These are phyloP conservation scores for Nothomitra cinnamomea DNA, from an alignment of 2,329 filamentous ascomycete genomes.

Conservation along the genomic window DNA sequence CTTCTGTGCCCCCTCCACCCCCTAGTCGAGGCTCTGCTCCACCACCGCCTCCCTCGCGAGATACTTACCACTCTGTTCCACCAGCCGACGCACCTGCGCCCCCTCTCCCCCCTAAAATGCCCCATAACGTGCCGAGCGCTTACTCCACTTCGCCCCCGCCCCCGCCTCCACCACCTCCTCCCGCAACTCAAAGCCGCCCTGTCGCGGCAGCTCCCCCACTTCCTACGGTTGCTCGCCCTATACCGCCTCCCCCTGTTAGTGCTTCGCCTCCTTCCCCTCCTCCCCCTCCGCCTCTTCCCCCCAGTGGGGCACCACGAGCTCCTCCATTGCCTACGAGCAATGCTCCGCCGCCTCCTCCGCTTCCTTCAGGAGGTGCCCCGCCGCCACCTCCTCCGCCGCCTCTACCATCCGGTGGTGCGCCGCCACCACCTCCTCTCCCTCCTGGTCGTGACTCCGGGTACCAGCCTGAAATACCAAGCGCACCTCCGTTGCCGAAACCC, in stretches of 20 bases:
- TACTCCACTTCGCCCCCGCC: conserved; percentile 34
- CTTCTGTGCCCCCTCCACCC: conserved; percentile 44
- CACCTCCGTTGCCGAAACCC: conserved; percentile 26
- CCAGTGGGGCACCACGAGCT: background rate
- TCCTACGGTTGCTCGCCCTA: conserved; percentile 22
- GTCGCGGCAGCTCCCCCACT: conserved; percentile 10
- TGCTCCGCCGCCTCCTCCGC: conserved; percentile 19
- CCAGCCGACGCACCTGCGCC: conserved; percentile 8
- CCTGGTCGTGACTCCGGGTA: conserved; percentile 17
- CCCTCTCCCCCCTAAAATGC: conserved; percentile 10
- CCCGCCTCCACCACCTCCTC: conserved; percentile 18
- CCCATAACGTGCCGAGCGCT: conserved; percentile 18
- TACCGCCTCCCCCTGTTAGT: conserved; percentile 18
- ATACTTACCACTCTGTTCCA: conserved; percentile 18
- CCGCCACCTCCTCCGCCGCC: conserved; percentile 21
- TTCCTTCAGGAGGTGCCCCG: conserved; percentile 17
- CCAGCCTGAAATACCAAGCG: conserved; percentile 23
- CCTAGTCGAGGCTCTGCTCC: conserved; percentile 28
- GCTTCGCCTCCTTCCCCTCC: conserved; percentile 23
- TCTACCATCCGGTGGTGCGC: conserved; percentile 16
- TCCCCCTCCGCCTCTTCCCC: conserved; percentile 17
- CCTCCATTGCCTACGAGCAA: conserved; percentile 14
- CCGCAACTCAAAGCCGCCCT: conserved; percentile 3
- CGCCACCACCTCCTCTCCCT: conserved; percentile 31
- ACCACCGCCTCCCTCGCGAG: conserved; percentile 20